Evolutionary conservation across 345 rosid species (phyloP).

Genomic region (sweet orange (Citrus sinensis)): DNA sequence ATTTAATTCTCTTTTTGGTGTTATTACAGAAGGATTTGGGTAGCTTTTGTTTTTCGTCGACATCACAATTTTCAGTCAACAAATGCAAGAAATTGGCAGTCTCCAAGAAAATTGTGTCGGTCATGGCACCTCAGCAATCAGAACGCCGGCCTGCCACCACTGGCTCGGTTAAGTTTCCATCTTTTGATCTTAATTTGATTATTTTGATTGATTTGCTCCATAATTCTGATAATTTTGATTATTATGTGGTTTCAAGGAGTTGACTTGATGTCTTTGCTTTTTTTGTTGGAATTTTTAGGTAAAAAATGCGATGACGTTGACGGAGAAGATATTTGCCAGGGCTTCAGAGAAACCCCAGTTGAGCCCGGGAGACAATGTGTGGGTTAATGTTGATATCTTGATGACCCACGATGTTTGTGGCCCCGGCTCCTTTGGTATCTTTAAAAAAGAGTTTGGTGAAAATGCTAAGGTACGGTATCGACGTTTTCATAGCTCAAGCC

Average conservation of each 20-base stretch:
- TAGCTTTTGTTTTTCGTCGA: constrained; percentile 36
- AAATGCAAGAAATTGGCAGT: constrained; percentile 49
- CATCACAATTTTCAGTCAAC: constrained; percentile 40
- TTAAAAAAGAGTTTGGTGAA: constrained; percentile 86
- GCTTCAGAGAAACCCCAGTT: constrained; percentile 72
- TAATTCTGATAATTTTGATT: neutral
- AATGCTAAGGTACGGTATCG: constrained; percentile 62
- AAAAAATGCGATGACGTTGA: constrained; percentile 92
- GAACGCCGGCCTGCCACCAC: constrained; percentile 73
- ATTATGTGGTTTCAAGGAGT: neutral
- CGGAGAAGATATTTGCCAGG: constrained; percentile 88
- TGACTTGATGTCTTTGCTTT: neutral
- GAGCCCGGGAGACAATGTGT: constrained; percentile 87
- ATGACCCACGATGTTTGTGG: constrained; percentile 99
- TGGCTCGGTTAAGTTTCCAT: constrained; percentile 59
- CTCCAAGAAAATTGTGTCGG: constrained; percentile 62
- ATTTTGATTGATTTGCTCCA: neutral
- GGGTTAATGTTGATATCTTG: constrained; percentile 88
- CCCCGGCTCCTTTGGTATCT: constrained; percentile 88
- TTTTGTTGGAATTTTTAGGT: constrained; percentile 42
- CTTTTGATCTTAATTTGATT: neutral
- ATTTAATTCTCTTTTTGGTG: neutral
- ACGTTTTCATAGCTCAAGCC: neutral
- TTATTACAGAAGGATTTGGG: constrained; percentile 47
- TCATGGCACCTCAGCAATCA: constrained; percentile 75